A percentile compares a stretch with the other conserved stretches of the same genome.
Evolutionary conservation across 352 stramenopile species (phyloP).

Genomic region (Globisporangium parvum): DNA sequence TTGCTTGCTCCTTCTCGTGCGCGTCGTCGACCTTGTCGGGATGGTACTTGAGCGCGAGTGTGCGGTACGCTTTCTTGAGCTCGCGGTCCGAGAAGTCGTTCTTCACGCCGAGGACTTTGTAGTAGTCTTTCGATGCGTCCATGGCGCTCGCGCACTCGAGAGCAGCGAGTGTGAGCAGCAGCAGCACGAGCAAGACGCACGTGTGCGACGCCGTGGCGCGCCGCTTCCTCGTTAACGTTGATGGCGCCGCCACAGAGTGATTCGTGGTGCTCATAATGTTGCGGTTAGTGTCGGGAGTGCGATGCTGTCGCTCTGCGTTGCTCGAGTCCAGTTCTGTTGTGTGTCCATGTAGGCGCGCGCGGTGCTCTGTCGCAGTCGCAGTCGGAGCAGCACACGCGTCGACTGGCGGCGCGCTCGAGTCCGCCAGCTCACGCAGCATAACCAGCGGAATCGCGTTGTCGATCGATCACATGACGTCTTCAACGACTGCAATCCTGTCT

Average conservation of each 20-base stretch:
- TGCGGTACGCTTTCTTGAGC: conserved; percentile 85
- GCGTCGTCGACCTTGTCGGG: conserved; percentile 84
- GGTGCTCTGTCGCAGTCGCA: no score
- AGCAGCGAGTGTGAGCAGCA: conserved; percentile 20
- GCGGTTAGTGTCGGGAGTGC: background rate
- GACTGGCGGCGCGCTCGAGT: no score
- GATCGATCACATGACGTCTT: no score
- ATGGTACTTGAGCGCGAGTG: conserved; percentile 87
- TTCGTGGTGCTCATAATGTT: background rate
- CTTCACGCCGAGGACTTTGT: conserved; percentile 72
- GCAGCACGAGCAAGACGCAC: conserved; percentile 3
- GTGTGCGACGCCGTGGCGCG: background rate
- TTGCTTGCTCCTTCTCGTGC: conserved; percentile 77
- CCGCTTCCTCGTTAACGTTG: background rate
- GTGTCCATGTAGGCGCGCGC: background rate
- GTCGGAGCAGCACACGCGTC: no score
- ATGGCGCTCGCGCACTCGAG: conserved; percentile 23
- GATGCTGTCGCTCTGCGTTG: background rate
- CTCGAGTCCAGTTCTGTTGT: conserved; percentile 8
- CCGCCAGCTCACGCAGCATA: no score
- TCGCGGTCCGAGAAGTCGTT: conserved; percentile 70
- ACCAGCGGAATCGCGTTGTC: no score
- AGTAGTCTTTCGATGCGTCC: conserved; percentile 75
- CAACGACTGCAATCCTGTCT: no score
- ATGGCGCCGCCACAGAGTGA: background rate